Base-by-base conservation (phyloP, 768 basidiomycete genomes). In the Suillus fuscotomentosus region DNA sequence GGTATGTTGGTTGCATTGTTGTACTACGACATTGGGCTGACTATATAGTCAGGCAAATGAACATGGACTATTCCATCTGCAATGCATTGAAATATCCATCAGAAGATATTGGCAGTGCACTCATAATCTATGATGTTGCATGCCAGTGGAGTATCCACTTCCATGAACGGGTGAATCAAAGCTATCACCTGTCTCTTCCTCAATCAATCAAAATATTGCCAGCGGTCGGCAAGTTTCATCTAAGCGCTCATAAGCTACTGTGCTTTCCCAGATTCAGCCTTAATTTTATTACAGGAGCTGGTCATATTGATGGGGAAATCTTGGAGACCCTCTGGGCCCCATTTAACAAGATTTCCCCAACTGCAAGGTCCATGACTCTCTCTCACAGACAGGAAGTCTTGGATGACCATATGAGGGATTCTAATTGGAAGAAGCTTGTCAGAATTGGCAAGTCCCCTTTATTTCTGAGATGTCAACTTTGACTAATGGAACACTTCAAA, bases 251-350 rank as follows among this genome's bases (percentile, higher is more conserved):
- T 38, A 63, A 70, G 22, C 59, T 67, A 0, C 38, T 61, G 0
- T 79, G 76, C 53, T 65, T 72, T 9, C 50, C 70, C 3, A 53
- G 71, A 0, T 80, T 61, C 59, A 68, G 71, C 2, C 68, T 70
- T 0, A 68, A 65, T 17, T 78, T 71, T 34, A 70, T 80, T 11
- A 51, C 47, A 2, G 77, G 78, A 0, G 68, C 66, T 0, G 73
- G 75, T 0, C 66, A 75, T 9, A 51, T 76, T 0, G 75, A 77
- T 53, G 75, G 77, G 0, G 74, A 80, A 48, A 76, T 79, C 3
- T 36, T 80, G 9, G 78, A 79, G 45, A 76, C 74, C 0, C 51
- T 80, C 0, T 80, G 78, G 78, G 62, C 70, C 0, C 36, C 63
- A 0, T 62, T 79, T 0, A 80, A 42, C 45, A 65, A 72, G 2